Evolutionary conservation across 208 protist species (phyloP).

Genomic region (Borovskyia barvae): DNA sequence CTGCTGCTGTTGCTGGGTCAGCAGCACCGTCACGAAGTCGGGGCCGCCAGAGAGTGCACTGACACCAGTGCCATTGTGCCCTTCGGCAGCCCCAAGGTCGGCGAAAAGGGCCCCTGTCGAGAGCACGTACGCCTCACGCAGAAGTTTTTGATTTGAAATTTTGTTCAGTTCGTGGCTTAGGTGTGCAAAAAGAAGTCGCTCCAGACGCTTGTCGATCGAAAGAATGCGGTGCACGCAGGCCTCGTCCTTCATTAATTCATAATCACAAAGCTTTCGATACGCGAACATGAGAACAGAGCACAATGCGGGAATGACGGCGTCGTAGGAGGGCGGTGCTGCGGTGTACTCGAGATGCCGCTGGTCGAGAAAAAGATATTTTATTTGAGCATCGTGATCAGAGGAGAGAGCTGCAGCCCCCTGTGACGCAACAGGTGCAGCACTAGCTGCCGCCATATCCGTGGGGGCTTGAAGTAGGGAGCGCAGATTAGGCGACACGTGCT

Average conservation of each 20-base stretch:
- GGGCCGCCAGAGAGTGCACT: conserved; percentile 8
- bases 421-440: background rate
- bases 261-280: conserved; percentile 72
- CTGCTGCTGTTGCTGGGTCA: conserved; percentile 21
- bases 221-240: conserved; percentile 47
- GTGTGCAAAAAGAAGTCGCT: conserved; percentile 43
- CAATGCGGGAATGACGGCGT: conserved; percentile 53
- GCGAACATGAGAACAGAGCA: conserved; percentile 52
- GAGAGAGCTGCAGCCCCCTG: conserved; percentile 1
- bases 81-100: conserved; percentile 10
- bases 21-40: conserved; percentile 16
- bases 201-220: conserved; percentile 66
- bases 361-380: conserved; percentile 64
- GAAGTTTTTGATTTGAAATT: conserved; percentile 38
- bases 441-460: background rate
- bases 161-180: conserved; percentile 54
- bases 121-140: conserved; percentile 55
- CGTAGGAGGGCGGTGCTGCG: conserved; percentile 39
- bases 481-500: conserved; percentile 34
- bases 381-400: conserved; percentile 19
- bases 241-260: conserved; percentile 41
- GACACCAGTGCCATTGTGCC: background rate
- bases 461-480: conserved; percentile 7
- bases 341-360: conserved; percentile 34
- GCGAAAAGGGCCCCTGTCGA: conserved; percentile 54